These are phyloP conservation scores for Populus hybrid DNA, from an alignment of 441 rosid genomes.

Conservation along the genomic window DNA sequence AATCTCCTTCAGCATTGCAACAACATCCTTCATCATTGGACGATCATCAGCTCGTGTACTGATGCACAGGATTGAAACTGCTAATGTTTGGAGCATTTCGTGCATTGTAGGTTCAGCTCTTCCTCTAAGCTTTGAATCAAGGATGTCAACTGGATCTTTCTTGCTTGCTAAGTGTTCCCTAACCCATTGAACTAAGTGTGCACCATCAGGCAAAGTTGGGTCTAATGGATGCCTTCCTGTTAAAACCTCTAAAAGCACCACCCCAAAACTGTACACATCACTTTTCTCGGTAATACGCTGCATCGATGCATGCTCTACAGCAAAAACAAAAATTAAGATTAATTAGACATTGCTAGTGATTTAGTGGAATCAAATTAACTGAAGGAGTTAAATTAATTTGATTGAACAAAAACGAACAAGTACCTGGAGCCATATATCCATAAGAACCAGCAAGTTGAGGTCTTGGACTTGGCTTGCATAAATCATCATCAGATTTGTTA, in stretches of 20 bases:
- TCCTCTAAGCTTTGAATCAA: constrained; percentile 70
- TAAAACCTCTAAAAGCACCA: constrained; percentile 71
- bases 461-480: constrained; percentile 46
- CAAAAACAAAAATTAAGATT: not conserved
- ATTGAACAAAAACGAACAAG: not conserved
- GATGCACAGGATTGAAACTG: constrained; percentile 77
- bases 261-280: constrained; percentile 86
- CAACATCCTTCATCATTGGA: constrained; percentile 87
- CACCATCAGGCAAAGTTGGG: constrained; percentile 74
- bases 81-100: constrained; percentile 86
- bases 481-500: constrained; percentile 25
- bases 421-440: constrained; percentile 98
- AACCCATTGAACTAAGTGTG: constrained; percentile 83
- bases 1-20: constrained; percentile 95
- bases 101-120: constrained; percentile 84
- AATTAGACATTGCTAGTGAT: not conserved
- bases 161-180: constrained; percentile 62
- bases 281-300: constrained; percentile 77
- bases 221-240: constrained; percentile 91
- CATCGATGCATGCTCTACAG: constrained; percentile 74
- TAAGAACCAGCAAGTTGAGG: constrained; percentile 89
- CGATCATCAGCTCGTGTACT: constrained; percentile 57
- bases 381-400: not conserved
- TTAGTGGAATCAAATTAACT: not conserved
- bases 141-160: constrained; percentile 58